Evolutionary conservation across 495 filamentous ascomycete species (phyloP), one percentile per base, ranked within the genome.

Genomic region (Xanthoparmelia taractica): DNA sequence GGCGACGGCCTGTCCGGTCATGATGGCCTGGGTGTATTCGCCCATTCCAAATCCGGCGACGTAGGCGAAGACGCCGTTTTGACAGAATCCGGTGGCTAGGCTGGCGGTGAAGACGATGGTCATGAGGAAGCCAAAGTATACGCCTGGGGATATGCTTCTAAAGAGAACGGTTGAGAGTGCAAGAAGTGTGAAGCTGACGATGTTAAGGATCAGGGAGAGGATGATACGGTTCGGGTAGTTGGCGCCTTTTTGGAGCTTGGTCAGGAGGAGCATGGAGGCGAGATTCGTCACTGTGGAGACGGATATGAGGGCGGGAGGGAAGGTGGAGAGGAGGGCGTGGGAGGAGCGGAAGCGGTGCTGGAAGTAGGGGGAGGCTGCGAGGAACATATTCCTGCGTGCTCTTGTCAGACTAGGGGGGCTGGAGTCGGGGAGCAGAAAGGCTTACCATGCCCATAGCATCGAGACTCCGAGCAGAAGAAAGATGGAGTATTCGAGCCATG

Each of bases 361-460:
- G 79, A 99, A 69, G 57, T 71, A 68, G 31, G 67, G 67, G 4
- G 63, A 71, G 40, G 69, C 92, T 23, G 95, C 94, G 65, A 99
- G 84, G 77, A 97, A 96, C 93, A 96, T 96, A 78, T 96, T 97
- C 92, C 92, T 96, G 60, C 64, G 4, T 20, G 29, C n/a, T 20
- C 0, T 4, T 13, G 56, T 65, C 47, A 62, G 61, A 45, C 6
- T 12, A 36, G 40, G 7, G 25, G 17, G 36, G 38, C 29, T 40
- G 13, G 31, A 34, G 8, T 34, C 47, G 59, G 63, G 27, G 17
- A 57, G 29, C 40, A 33, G 57, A 43, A 47, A 55, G 50, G 72
- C 85, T 70, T 85, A 97, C 92, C 92, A 97, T 40, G 92, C 90
- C 92, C 92, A 97, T 63, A 97, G 80, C 95, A 96, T 97, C 27